Conservation (phyloP, 148 eudicot species). For the Chenopodium suecicum region DNA sequence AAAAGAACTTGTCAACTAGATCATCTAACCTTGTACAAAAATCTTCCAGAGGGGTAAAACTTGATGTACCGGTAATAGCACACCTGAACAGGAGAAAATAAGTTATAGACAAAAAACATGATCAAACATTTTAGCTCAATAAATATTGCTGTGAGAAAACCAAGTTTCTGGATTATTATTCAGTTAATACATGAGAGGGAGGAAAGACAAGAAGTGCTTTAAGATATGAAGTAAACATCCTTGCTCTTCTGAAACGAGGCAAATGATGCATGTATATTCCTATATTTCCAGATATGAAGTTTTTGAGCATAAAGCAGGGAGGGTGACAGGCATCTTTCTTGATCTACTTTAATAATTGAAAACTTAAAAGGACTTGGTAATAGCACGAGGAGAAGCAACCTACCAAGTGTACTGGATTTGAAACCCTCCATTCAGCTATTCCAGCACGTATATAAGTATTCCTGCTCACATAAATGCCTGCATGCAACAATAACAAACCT, state of each 20-base stretch:
- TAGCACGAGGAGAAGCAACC: constrained; percentile 8
- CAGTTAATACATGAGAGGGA: neutral
- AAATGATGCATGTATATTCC: neutral
- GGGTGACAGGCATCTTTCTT: neutral
- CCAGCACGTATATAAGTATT: constrained; percentile 92
- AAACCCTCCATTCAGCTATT: constrained; percentile 82
- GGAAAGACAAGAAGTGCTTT: neutral
- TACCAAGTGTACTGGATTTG: constrained; percentile 94
- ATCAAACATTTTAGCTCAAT: neutral
- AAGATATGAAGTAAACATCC: neutral
- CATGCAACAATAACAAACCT: constrained; percentile 4
- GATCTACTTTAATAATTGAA: constrained; percentile 2
- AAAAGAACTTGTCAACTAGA: neutral
- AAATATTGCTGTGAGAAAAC: neutral
- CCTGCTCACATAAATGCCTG: constrained; percentile 91
- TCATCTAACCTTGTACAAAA: constrained; percentile 72
- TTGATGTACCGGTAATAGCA: constrained; percentile 91
- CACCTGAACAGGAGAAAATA: constrained; percentile 51
- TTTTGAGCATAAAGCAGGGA: neutral
- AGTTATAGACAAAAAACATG: neutral
- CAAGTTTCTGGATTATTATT: neutral
- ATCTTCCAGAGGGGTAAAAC: constrained; percentile 90
- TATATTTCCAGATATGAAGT: neutral
- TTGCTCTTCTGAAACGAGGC: neutral
- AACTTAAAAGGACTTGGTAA: neutral